Evolutionary conservation across 2,329 filamentous ascomycete genomes (phyloP), one percentile per base, ranked within the genome.

Genomic region (Gaeumannomyces tritici): DNA sequence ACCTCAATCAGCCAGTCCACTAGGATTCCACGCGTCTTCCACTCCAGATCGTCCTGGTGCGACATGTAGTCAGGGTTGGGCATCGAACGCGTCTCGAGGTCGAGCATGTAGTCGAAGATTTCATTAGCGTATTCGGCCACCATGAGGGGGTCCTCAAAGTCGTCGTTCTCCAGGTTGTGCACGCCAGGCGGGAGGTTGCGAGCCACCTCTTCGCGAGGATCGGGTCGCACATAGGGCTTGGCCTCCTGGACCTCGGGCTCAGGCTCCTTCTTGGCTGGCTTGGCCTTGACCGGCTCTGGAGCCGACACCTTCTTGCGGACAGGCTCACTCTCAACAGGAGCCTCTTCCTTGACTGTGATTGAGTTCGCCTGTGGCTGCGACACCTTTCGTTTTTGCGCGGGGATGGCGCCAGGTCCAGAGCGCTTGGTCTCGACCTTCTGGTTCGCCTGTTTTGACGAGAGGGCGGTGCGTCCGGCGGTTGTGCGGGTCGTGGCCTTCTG

Each of bases 1-100:
- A 99, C 95, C 75, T 99, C 95, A 66, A 99, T 93, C 67, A 99
- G 83, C 95, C 95, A 99, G 79, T 99, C 95, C 67, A 98, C 87
- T 62, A 99, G 85, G 68, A 99, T 97, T 66, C 93, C 93, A 69
- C 95, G 91, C 79, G 96, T 97, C 83, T 96, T 96, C 95, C 95
- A 99, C 75, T 97, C 93, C 15, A 99, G 82, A 69, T 97, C 92
- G 66, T 90, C 89, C 73, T 99, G 95, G 76, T 93, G 90, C 60
- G 89, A 85, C 87, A 99, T 99, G 80, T 99, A 99, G 66, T 95
- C 80, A 24, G 92, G 88, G 77, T 98, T 97, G 68, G 93, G 92
- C 72, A 93, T 75, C 0, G 86, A 75, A 81, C 91, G 73, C 81
- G 77, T 80, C 77, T 99, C 95, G 28, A 98, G 84, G 69, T 96